Conservation (phyloP, 805 yeast genomes). For the Lachancea dasiensis region DNA sequence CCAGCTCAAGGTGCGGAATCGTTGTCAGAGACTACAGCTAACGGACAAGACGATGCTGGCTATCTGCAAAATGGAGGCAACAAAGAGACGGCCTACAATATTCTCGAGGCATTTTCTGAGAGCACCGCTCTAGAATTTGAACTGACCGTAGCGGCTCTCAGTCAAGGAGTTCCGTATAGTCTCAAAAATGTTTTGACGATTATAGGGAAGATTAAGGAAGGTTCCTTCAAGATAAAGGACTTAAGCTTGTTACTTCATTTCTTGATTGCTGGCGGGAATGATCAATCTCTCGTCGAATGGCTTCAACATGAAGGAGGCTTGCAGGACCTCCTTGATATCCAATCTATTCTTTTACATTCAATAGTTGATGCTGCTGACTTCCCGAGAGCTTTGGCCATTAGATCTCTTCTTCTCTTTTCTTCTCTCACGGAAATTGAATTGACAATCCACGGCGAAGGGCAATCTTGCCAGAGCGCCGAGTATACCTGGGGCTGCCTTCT, state of each 20-base stretch:
- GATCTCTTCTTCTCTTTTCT: slow-evolving; percentile 22
- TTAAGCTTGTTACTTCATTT: slow-evolving; percentile 21
- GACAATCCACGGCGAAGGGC: no score
- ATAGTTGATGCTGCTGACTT: slow-evolving; percentile 22
- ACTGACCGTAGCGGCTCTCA: not conserved
- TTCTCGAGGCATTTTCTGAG: not conserved
- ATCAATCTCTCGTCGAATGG: slow-evolving; percentile 19
- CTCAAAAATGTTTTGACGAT: slow-evolving; percentile 19
- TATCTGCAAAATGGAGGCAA: not conserved
- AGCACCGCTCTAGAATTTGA: slow-evolving; percentile 4
- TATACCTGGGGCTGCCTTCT: slow-evolving; percentile 21
- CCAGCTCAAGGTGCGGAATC: no score
- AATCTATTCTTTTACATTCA: slow-evolving; percentile 21
- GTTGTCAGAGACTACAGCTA: no score
- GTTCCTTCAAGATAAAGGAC: slow-evolving; percentile 28
- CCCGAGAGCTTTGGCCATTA: slow-evolving; percentile 25
- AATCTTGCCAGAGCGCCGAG: slow-evolving; percentile 1
- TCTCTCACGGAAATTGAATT: slow-evolving; percentile 8
- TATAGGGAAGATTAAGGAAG: slow-evolving; percentile 20
- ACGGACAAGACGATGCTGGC: not conserved
- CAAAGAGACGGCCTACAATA: not conserved
- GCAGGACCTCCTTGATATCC: slow-evolving; percentile 15
- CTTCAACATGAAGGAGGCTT: slow-evolving; percentile 20
- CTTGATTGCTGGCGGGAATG: slow-evolving; percentile 9
- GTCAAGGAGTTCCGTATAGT: slow-evolving; percentile 4